Evolutionary conservation across 164 flowering plant species (phyloP).

Genomic region (Berberis vulgaris): DNA sequence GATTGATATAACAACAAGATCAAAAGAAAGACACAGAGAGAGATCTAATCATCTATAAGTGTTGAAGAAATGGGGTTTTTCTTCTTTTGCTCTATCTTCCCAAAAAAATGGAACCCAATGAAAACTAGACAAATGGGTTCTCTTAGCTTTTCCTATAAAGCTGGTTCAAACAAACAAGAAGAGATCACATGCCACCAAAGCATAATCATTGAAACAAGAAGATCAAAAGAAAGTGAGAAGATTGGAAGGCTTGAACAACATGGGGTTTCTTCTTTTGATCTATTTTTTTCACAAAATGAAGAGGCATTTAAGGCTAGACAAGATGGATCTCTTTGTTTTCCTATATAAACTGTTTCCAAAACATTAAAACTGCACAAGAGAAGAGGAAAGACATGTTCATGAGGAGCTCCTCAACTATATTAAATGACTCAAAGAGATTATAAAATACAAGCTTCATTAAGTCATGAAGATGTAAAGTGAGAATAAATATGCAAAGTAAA

Average conservation of each 20-base stretch:
- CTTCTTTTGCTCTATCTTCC: not conserved
- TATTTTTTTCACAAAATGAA: not conserved
- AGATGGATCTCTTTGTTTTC: slow-evolving; percentile 8
- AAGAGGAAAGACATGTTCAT: slow-evolving; percentile 2
- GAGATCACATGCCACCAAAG: too few relatives aligned
- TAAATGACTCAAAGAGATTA: slow-evolving; percentile 13
- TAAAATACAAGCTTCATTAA: slow-evolving; percentile 8
- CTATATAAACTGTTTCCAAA: slow-evolving; percentile 11
- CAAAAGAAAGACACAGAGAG: slow-evolving; percentile 2
- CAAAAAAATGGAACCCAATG: not conserved
- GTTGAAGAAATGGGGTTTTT: not conserved
- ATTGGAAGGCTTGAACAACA: not conserved
- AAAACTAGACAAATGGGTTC: too few relatives aligned
- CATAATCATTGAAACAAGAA: not conserved
- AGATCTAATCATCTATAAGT: not conserved
- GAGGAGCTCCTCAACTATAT: slow-evolving; percentile 11
- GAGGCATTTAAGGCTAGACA: not conserved
- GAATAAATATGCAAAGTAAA: slow-evolving; percentile 8
- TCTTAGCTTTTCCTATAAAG: too few relatives aligned
- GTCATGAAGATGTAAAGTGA: slow-evolving; percentile 5
- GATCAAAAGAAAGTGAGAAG: slow-evolving; percentile 1
- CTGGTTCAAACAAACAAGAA: too few relatives aligned
- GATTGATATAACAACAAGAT: not conserved
- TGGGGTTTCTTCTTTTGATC: not conserved
- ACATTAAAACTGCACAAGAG: slow-evolving; percentile 9